Evolutionary conservation across 225 moss, liverwort and hornwort species (phyloP), one percentile per base, ranked within the genome.

Genomic region (Sphagnum contortum): DNA sequence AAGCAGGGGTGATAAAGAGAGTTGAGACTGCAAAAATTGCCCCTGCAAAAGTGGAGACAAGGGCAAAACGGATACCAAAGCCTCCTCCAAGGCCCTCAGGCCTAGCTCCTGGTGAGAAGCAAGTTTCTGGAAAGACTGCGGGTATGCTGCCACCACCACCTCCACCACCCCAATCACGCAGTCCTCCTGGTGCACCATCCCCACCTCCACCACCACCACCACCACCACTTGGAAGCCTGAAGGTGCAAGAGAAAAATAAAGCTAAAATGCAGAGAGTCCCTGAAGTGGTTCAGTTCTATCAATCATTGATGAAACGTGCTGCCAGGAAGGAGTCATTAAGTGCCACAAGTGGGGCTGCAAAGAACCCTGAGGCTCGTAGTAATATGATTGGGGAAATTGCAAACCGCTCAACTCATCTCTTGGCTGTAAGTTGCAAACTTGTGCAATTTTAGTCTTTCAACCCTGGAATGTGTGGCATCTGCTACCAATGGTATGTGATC

Each of bases 331-430:
- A 75, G 12, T 59, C 63, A 60, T 62, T 58, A 46, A 5, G 76
- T 47, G 69, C 74, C 4, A 57, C 77, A 44, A 49, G 64, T 6
- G 71, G 75, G 48, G 71, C 62, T 46, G 81, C 66, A n/a, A 65
- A 64, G 6, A 79, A 82, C 5, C 73, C 85, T 44, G 85, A 81
- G 50, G 92, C 89, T 2, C 85, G 83, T 8, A 87, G 79, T 69
- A 83, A 87, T 57, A 85, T 92, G 74, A 87, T 92, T 57, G 92
- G 92, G 57, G 92, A 92, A 70, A 82, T 92, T 69, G 92, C 89
- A 73, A 89, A 92, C 68, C 87, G 92, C 5, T 92, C 92, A 57
- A 66, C 87, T 45, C 89, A 92, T 78, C 67, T 92, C 50, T 66
- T 92, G 60, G 89, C 92, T 77, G 91, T 91, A 69, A 86, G 88